Base-by-base conservation (phyloP, 2,329 filamentous ascomycete species). In the Aspergillus tubingensis region DNA sequence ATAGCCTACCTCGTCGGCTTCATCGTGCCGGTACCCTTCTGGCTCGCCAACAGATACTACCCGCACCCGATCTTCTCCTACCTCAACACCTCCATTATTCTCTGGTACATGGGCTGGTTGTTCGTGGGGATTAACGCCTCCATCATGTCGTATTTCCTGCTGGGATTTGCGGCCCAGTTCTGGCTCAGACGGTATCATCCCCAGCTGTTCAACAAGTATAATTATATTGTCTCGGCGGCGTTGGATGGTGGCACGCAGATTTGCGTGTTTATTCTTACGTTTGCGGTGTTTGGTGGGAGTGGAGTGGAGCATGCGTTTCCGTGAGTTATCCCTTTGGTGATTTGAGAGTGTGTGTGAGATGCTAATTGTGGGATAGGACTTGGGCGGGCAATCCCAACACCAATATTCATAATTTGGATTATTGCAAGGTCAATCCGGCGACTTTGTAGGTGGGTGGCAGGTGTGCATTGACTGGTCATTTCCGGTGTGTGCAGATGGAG, bases 271-370 rank as follows among this genome's bases (percentile, higher is more conserved):
- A 53, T 62, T 23, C 52, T 62, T 13, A 59, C 60, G 8, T 62
- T 62, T 50, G 60, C 60, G 1, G 60, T 62, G 10, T 50, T 62
- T 6, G 60, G 60, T 2, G 60, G 56, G 0, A 59, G 60, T 59
- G 60, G 60, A 0, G 48, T 39, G 2, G 52, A 52, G 11, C 25
- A 58, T 39, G 51, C 60, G 11, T 62, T 62, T 23, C 60, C 60
- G 21, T 55, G 39, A 32, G 38, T 54, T 3, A 1, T 7, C 25
- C 3, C 10, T 21, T 5, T 5, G 10, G 32, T 0, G 11, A 0
- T 30, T 11, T 11, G 27, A 30, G 27, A 32, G 19, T 5, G 19
- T 10, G 8, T 21, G 17, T 8, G 17, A 36, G 8, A 1, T 48
- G 32, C 25, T 47, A 32, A 47, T 32, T 2, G 11, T 21, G n/a